Conservation (phyloP, 2,329 filamentous ascomycete genomes). For the Trichoderma koningii region DNA sequence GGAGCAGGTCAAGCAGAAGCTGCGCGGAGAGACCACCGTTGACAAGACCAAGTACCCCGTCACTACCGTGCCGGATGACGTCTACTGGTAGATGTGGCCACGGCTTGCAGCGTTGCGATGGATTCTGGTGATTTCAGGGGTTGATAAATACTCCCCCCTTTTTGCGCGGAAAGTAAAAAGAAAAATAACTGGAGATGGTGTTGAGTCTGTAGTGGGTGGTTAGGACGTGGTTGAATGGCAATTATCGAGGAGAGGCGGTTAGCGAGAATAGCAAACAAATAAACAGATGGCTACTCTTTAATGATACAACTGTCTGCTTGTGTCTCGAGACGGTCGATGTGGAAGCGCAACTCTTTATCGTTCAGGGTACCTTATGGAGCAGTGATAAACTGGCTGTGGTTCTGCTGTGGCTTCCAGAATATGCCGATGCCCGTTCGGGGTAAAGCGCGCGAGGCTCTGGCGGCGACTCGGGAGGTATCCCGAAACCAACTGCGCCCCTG, state of each 20-base stretch:
- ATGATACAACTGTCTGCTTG: background rate
- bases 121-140: background rate
- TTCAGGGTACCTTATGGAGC: background rate
- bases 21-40: background rate
- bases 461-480: conserved; percentile 20
- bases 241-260: too few relatives aligned
- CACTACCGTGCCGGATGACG: too few relatives aligned
- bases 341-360: background rate
- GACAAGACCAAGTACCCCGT: conserved; percentile 1
- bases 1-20: conserved; percentile 23
- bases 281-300: too few relatives aligned
- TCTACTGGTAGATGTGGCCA: background rate
- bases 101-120: too few relatives aligned
- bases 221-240: background rate
- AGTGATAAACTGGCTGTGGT: too few relatives aligned
- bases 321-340: background rate
- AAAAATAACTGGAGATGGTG: too few relatives aligned
- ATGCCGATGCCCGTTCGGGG: background rate
- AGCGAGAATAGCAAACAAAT: too few relatives aligned
- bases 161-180: too few relatives aligned
- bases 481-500: conserved; percentile 30
- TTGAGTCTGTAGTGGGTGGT: background rate
- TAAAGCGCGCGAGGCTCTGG: conserved; percentile 6
- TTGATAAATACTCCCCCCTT: background rate
- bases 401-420: background rate